Conservation (phyloP, 2,329 filamentous ascomycete genomes). For the Pseudogymnoascus sp. region DNA sequence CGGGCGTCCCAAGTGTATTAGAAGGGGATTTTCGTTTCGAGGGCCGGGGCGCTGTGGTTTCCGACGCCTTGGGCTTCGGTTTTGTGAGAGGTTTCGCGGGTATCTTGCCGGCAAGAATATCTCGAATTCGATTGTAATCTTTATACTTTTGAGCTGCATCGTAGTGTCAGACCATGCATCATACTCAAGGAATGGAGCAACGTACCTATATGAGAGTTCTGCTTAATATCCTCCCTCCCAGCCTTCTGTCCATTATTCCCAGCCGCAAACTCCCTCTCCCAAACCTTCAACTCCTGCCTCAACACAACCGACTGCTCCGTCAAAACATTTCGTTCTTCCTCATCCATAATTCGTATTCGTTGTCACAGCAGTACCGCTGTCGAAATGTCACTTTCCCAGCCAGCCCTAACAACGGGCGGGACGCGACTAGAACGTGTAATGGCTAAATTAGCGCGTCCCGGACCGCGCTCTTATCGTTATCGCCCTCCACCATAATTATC, state of each 20-base stretch:
- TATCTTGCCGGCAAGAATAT: constrained; percentile 49
- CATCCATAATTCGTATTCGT: neutral
- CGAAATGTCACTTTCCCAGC: neutral
- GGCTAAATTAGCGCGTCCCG: neutral
- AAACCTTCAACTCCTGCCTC: constrained; percentile 64
- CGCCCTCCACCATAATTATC: neutral
- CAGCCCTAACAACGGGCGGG: neutral
- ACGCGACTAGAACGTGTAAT: constrained; percentile 1
- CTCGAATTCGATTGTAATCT: constrained; percentile 61
- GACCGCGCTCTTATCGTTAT: constrained; percentile 5
- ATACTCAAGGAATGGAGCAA: neutral
- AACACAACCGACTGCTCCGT: constrained; percentile 40
- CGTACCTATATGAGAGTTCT: constrained; percentile 62
- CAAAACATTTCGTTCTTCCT: constrained; percentile 13
- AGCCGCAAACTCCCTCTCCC: constrained; percentile 62
- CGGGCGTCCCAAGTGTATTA: constrained; percentile 36
- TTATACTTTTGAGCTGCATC: constrained; percentile 64
- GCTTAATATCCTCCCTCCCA: constrained; percentile 67
- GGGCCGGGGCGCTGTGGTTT: constrained; percentile 19
- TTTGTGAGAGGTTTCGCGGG: constrained; percentile 26
- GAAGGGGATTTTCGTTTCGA: constrained; percentile 20
- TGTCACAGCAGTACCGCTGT: neutral
- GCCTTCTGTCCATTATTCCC: constrained; percentile 62
- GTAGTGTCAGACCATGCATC: constrained; percentile 14
- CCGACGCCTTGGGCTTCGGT: constrained; percentile 32